Conservation (phyloP, 495 filamentous ascomycete genomes). For the Talaromyces ruber region DNA sequence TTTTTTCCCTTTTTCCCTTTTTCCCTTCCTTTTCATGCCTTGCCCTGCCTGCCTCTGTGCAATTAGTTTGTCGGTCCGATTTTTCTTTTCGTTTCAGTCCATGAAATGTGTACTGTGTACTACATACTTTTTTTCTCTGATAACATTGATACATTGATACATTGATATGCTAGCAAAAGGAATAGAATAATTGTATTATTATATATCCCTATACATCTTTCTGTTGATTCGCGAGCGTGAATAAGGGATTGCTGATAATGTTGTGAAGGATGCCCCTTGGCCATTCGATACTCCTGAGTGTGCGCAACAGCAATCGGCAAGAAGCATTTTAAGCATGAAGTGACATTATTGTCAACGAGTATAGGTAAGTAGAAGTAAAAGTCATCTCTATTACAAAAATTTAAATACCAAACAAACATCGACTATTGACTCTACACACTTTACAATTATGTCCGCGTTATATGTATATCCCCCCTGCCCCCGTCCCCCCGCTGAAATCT, state of each 20-base stretch:
- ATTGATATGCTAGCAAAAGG: background rate
- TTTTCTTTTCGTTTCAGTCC: background rate
- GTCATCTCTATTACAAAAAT: background rate
- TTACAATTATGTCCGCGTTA: no score
- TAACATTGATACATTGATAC: background rate
- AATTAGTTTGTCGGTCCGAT: background rate
- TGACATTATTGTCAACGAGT: no score
- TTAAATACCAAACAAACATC: background rate
- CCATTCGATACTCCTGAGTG: no score
- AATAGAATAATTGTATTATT: background rate
- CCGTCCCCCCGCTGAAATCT: background rate
- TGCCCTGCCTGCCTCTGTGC: background rate
- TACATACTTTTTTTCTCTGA: background rate
- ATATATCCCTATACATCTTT: no score
- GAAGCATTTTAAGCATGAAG: no score
- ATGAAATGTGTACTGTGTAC: background rate
- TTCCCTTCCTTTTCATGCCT: background rate
- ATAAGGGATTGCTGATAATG: no score
- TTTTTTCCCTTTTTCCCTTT: background rate
- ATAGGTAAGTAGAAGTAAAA: background rate
- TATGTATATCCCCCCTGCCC: background rate
- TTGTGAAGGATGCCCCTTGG: no score
- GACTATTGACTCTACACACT: background rate
- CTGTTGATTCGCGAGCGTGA: no score
- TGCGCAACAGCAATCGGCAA: no score